Evolutionary conservation across 2,329 filamentous ascomycete genomes (phyloP).

Genomic region (Sclerotiophoma versabilis): DNA sequence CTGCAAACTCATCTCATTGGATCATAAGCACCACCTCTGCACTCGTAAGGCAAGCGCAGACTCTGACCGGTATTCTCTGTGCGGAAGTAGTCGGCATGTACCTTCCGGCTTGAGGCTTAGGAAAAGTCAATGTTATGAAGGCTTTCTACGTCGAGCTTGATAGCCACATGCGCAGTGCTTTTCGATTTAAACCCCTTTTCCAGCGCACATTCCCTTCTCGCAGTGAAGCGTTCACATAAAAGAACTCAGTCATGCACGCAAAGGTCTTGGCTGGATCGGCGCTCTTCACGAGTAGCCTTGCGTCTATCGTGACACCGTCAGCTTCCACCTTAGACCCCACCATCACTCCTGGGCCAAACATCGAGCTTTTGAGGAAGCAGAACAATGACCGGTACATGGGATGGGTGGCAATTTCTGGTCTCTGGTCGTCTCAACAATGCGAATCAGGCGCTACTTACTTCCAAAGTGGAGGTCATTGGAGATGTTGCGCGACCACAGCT

Average conservation of each 20-base stretch:
- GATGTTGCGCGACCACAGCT: constrained; percentile 32
- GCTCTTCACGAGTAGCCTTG: constrained; percentile 26
- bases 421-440: constrained; percentile 26
- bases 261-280: constrained; percentile 18
- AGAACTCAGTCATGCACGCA: neutral
- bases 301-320: constrained; percentile 20
- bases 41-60: constrained; percentile 11
- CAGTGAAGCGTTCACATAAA: neutral
- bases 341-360: constrained; percentile 33
- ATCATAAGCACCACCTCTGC: constrained; percentile 3
- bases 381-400: constrained; percentile 34
- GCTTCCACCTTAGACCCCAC: constrained; percentile 28
- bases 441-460: constrained; percentile 31
- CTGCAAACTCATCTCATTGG: constrained; percentile 23
- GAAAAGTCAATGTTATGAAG: constrained; percentile 16
- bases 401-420: constrained; percentile 25
- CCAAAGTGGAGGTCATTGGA: constrained; percentile 25
- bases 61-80: constrained; percentile 21
- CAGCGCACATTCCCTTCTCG: neutral
- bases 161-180: neutral
- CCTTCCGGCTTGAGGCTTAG: constrained; percentile 8
- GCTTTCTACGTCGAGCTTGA: neutral
- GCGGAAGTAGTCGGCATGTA: constrained; percentile 5
- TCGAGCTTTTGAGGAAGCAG: constrained; percentile 35
- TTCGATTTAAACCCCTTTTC: neutral